Evolutionary conservation across 2,329 filamentous ascomycete species (phyloP).

Genomic region (Pseudopyricularia javanii): DNA sequence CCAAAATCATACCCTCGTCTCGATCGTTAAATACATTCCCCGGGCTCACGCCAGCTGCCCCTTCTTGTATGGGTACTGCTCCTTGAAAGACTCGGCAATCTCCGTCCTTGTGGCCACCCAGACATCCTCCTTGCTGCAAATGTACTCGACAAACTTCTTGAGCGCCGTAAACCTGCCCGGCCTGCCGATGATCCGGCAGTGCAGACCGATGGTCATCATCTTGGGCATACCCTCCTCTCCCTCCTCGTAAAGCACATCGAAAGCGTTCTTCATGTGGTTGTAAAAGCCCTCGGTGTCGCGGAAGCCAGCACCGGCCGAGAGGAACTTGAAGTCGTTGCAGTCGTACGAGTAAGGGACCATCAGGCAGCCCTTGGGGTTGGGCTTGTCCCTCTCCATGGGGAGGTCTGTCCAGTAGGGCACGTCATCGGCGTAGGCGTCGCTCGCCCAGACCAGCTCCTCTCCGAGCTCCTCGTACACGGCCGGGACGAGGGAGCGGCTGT

Average conservation of each 20-base stretch:
- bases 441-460: constrained; percentile 6
- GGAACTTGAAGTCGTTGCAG: constrained; percentile 11
- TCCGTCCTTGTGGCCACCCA: constrained; percentile 41
- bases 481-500: constrained; percentile 6
- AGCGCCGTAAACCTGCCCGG: constrained; percentile 38
- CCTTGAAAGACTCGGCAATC: constrained; percentile 35
- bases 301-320: constrained; percentile 21
- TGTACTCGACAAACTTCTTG: constrained; percentile 39
- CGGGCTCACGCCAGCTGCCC: not conserved
- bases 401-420: constrained; percentile 11
- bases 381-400: constrained; percentile 5
- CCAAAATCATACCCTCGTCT: not conserved
- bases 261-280: constrained; percentile 34
- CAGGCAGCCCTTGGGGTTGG: constrained; percentile 6
- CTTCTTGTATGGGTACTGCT: constrained; percentile 24
- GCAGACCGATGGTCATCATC: constrained; percentile 45
- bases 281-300: constrained; percentile 22
- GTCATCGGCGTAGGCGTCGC: constrained; percentile 10
- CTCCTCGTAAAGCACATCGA: constrained; percentile 40
- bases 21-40: not conserved
- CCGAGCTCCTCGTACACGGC: constrained; percentile 6
- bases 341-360: constrained; percentile 11
- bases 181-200: constrained; percentile 38
- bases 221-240: constrained; percentile 33
- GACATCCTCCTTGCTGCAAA: constrained; percentile 34